Percentiles rank a stretch among this genome's conserved stretches.
These are phyloP conservation scores for Macadamia integrifolia DNA, from an alignment of 164 flowering plant species.

Conservation along the genomic window DNA sequence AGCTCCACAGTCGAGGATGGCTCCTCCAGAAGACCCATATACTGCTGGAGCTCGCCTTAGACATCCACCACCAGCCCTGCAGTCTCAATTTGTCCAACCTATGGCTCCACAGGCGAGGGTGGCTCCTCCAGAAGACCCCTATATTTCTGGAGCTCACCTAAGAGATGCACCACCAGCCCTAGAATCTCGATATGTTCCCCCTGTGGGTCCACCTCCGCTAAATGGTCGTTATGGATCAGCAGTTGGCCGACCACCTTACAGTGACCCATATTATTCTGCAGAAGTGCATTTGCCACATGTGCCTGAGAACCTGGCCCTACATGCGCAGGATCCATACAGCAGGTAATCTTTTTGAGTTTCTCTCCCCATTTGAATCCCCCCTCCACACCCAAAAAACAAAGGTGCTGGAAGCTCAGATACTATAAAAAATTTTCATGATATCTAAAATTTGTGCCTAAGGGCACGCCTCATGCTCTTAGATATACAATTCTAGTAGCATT, in stretches of 20 bases:
- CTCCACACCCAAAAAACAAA: neutral
- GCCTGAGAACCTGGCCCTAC: slow-evolving; percentile 10
- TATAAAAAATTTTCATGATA: too few species aligned
- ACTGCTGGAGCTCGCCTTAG: too few species aligned
- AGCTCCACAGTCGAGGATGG: too few species aligned
- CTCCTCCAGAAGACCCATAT: too few species aligned
- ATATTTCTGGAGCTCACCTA: neutral
- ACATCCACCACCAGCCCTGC: too few species aligned
- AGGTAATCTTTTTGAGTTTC: slow-evolving; percentile 20
- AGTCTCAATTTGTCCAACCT: neutral
- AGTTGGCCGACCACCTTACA: neutral
- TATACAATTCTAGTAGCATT: too few species aligned
- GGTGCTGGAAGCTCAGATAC: too few species aligned
- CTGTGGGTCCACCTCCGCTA: slow-evolving; percentile 1
- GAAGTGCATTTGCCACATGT: slow-evolving; percentile 17
- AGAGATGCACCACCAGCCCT: neutral
- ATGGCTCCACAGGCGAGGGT: slow-evolving; percentile 4
- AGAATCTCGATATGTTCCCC: neutral
- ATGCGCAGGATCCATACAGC: slow-evolving; percentile 21
- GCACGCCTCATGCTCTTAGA: too few species aligned
- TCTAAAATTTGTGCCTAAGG: too few species aligned
- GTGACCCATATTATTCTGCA: slow-evolving; percentile 9
- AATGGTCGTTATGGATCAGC: slow-evolving; percentile 9
- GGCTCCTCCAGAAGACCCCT: slow-evolving; percentile 13
- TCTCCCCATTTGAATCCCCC: slow-evolving; percentile 3